These are phyloP conservation scores for Phialemoniopsis sp. DNA, from an alignment of 2,329 filamentous ascomycete species.

Conservation along the genomic window DNA sequence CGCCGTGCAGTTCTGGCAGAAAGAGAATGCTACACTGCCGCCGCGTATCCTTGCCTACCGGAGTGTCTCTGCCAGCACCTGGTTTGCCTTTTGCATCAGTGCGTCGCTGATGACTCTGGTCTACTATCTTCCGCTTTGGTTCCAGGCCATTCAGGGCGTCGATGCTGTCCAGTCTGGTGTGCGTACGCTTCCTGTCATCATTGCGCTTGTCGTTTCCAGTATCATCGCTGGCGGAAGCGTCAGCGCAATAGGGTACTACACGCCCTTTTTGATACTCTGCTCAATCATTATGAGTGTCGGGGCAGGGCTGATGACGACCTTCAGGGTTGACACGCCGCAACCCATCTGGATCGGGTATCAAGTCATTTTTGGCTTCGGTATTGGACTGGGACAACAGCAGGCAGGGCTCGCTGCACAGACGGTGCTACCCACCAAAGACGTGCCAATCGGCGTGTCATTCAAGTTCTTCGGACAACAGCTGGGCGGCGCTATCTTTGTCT, in stretches of 20 bases:
- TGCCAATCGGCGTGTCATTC: constrained; percentile 26
- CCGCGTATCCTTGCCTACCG: constrained; percentile 32
- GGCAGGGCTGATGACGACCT: constrained; percentile 30
- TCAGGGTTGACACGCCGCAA: constrained; percentile 19
- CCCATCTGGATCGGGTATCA: constrained; percentile 28
- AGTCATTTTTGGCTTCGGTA: constrained; percentile 31
- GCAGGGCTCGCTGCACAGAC: constrained; percentile 33
- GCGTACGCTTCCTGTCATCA: constrained; percentile 25
- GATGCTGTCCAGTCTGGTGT: constrained; percentile 34
- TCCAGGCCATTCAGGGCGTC: constrained; percentile 35
- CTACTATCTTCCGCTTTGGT: constrained; percentile 28
- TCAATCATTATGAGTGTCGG: constrained; percentile 21
- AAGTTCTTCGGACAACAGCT: constrained; percentile 35
- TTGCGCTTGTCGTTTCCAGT: constrained; percentile 21
- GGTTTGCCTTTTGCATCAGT: constrained; percentile 3
- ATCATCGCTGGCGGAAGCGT: constrained; percentile 22
- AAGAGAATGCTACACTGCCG: constrained; percentile 34
- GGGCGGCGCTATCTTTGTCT: constrained; percentile 32
- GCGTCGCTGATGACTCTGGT: constrained; percentile 1
- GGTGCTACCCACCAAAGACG: constrained; percentile 17
- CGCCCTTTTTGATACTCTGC: constrained; percentile 21
- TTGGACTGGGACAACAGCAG: constrained; percentile 31
- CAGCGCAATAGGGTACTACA: constrained; percentile 32
- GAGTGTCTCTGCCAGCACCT: constrained; percentile 4
- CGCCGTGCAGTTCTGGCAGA: constrained; percentile 22